Conservation (phyloP, 2,329 filamentous ascomycete species). For the Trichoderma koningii region DNA sequence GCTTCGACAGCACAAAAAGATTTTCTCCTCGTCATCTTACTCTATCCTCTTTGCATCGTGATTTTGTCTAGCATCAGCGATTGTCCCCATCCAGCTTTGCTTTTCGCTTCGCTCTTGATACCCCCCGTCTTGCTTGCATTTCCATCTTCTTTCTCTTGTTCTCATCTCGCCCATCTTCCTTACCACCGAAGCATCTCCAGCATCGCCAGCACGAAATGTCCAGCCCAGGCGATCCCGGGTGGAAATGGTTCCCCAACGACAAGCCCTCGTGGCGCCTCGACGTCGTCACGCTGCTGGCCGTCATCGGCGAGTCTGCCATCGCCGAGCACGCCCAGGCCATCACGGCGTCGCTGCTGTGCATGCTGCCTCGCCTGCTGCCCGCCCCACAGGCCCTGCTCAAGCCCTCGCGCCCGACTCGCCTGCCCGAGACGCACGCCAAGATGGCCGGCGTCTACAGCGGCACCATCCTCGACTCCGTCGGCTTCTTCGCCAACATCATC, state of each 20-base stretch:
- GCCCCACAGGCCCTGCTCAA: conserved; percentile 65
- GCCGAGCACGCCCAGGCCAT: conserved; percentile 60
- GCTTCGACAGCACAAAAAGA: background rate
- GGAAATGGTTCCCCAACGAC: conserved; percentile 49
- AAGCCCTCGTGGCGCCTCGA: conserved; percentile 57
- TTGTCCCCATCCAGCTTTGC: background rate
- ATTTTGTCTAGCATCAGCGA: background rate
- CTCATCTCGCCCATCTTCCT: background rate
- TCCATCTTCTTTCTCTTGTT: background rate
- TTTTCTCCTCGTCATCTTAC: background rate
- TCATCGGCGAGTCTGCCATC: conserved; percentile 63
- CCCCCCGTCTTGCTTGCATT: background rate
- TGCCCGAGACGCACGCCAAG: conserved; percentile 57
- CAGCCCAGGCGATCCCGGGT: conserved; percentile 33
- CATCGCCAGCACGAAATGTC: conserved; percentile 31
- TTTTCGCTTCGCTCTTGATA: background rate
- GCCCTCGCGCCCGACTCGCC: conserved; percentile 54
- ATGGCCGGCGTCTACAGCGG: conserved; percentile 63
- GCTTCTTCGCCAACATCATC: conserved; percentile 64
- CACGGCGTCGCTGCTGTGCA: conserved; percentile 59
- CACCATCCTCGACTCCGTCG: conserved; percentile 55
- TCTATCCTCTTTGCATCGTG: background rate
- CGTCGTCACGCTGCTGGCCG: conserved; percentile 63
- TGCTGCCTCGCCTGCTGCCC: conserved; percentile 62
- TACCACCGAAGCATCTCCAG: background rate